Conservation (phyloP, 2,329 filamentous ascomycete species). For the Fusarium brevicatenulatum region DNA sequence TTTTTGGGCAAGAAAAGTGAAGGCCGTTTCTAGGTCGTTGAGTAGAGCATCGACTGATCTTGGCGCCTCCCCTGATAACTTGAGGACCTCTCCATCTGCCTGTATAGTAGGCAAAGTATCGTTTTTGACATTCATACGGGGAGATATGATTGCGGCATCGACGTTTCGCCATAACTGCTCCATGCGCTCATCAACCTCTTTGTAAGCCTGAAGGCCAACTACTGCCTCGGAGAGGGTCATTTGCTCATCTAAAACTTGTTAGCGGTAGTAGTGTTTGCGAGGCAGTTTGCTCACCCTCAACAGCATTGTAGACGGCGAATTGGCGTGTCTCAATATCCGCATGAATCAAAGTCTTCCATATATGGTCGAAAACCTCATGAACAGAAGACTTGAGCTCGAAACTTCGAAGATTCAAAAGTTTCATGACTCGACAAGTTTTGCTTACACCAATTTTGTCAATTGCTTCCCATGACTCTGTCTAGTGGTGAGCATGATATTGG, state of each 20-base stretch:
- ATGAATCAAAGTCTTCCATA: constrained; percentile 77
- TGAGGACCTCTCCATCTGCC: constrained; percentile 55
- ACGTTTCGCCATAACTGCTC: constrained; percentile 70
- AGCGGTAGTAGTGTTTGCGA: constrained; percentile 1
- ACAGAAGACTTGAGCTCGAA: constrained; percentile 74
- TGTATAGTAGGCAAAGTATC: constrained; percentile 53
- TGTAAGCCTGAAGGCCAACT: constrained; percentile 66
- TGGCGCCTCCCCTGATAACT: constrained; percentile 55
- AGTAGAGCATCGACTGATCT: constrained; percentile 62
- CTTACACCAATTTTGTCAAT: constrained; percentile 69
- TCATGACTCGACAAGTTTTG: constrained; percentile 69
- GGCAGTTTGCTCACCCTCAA: constrained; percentile 57
- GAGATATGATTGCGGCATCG: constrained; percentile 68
- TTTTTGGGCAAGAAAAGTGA: constrained; percentile 62
- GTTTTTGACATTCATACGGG: constrained; percentile 62
- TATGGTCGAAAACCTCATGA: constrained; percentile 70
- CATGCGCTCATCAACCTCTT: constrained; percentile 69
- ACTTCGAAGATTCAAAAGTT: constrained; percentile 71
- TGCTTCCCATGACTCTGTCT: constrained; percentile 64
- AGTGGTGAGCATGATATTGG: constrained; percentile 21
- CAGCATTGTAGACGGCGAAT: constrained; percentile 65
- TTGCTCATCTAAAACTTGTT: constrained; percentile 55
- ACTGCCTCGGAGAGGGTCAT: constrained; percentile 65
- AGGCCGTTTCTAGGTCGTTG: constrained; percentile 61
- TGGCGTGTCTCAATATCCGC: constrained; percentile 66